phyloP scores from a whole-genome alignment of 2,329 filamentous ascomycete species.

The Calonectria honghensis region DNA sequence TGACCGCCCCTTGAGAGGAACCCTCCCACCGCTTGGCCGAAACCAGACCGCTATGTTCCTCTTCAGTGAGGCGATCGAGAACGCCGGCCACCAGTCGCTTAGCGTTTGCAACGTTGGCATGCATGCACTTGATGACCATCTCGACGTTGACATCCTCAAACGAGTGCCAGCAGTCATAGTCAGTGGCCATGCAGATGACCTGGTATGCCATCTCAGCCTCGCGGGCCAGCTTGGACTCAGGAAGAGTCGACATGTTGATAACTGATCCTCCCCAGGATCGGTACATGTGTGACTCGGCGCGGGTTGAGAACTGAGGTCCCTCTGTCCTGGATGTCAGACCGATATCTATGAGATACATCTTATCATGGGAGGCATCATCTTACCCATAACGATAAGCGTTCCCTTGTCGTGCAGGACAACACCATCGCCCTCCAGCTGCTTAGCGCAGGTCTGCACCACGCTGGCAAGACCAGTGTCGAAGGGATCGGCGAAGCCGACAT shows the following conservation, averaged over 20 bases:
- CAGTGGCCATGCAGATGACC: constrained; percentile 99
- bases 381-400: constrained; percentile 93
- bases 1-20: constrained; percentile 83
- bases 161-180: constrained; percentile 98
- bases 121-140: constrained; percentile 98
- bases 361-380: constrained; percentile 28
- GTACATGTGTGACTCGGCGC: constrained; percentile 96
- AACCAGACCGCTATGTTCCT: constrained; percentile 85
- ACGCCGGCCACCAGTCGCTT: constrained; percentile 89
- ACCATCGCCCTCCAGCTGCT: constrained; percentile 85
- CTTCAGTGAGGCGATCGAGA: constrained; percentile 87
- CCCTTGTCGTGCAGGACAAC: constrained; percentile 90
- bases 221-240: constrained; percentile 95
- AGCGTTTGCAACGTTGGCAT: constrained; percentile 92
- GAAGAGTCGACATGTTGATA: constrained; percentile 98
- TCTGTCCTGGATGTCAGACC: constrained; percentile 71
- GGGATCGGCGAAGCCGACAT: constrained; percentile 96
- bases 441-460: constrained; percentile 86
- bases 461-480: constrained; percentile 88
- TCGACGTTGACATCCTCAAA: constrained; percentile 91
- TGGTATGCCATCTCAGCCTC: constrained; percentile 98
- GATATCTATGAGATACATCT: constrained; percentile 32
- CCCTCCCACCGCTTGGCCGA: constrained; percentile 88
- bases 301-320: constrained; percentile 98
- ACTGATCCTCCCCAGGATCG: constrained; percentile 93